phyloP scores from a whole-genome alignment of 345 rosid species.

The Linum tenue region DNA sequence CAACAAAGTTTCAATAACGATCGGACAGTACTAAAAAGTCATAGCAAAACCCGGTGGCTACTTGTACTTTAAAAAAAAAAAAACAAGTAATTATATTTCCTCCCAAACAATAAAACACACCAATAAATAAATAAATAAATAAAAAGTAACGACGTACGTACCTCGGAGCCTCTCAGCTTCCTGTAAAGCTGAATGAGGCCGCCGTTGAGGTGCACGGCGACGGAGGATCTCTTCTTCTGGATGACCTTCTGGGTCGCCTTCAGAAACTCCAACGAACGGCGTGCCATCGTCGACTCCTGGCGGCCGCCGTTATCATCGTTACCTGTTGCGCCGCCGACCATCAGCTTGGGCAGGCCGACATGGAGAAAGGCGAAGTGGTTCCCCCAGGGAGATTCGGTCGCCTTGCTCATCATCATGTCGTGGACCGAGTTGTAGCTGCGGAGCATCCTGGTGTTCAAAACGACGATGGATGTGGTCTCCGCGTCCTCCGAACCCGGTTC shows the following conservation, averaged over 20 bases:
- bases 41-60: too few species aligned
- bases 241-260: neutral
- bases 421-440: slow-evolving; percentile 34
- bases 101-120: too few species aligned
- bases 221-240: neutral
- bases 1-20: too few species aligned
- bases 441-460: slow-evolving; percentile 38
- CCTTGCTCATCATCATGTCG: slow-evolving; percentile 30
- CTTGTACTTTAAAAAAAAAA: too few species aligned
- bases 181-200: neutral
- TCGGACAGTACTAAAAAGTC: too few species aligned
- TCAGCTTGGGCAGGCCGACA: slow-evolving; percentile 24
- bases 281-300: neutral
- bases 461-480: slow-evolving; percentile 33
- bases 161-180: neutral
- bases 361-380: slow-evolving; percentile 39
- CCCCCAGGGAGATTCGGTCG: slow-evolving; percentile 38
- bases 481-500: slow-evolving; percentile 7
- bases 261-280: neutral
- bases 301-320: neutral
- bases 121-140: too few species aligned
- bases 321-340: neutral
- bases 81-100: neutral
- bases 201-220: neutral
- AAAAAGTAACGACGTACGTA: neutral